These are phyloP conservation scores for Gaeumannomyces tritici DNA, from an alignment of 2,329 filamentous ascomycete genomes.

Conservation along the genomic window DNA sequence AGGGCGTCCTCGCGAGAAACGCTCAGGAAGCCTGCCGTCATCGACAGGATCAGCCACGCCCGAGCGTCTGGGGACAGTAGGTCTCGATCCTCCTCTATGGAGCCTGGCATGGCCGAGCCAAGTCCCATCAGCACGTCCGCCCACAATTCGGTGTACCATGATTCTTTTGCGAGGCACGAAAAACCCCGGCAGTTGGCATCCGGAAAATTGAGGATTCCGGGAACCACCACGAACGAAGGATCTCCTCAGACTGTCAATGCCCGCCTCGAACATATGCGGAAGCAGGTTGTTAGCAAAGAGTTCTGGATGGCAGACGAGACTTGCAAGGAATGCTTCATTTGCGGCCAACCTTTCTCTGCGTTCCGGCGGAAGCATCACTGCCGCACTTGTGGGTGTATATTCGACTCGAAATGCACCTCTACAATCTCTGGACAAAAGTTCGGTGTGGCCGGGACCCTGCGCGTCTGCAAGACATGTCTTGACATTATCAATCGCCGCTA, in stretches of 20 bases:
- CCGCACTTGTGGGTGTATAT: slow-evolving; percentile 93
- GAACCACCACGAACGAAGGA: slow-evolving; percentile 46
- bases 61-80: slow-evolving; percentile 29
- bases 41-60: slow-evolving; percentile 43
- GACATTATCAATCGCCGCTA: slow-evolving; percentile 83
- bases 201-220: slow-evolving; percentile 41
- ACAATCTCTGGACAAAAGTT: slow-evolving; percentile 84
- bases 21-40: slow-evolving; percentile 37
- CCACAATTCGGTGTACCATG: slow-evolving; percentile 47
- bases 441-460: slow-evolving; percentile 71
- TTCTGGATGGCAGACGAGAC: slow-evolving; percentile 99
- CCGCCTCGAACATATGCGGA: slow-evolving; percentile 62
- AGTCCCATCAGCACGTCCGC: slow-evolving; percentile 49
- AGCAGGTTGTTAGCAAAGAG: slow-evolving; percentile 84
- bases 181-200: slow-evolving; percentile 33
- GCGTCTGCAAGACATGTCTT: slow-evolving; percentile 90
- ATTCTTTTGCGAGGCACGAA: slow-evolving; percentile 41
- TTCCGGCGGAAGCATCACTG: slow-evolving; percentile 97
- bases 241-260: slow-evolving; percentile 50
- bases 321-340: slow-evolving; percentile 93
- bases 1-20: slow-evolving; percentile 22
- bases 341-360: slow-evolving; percentile 80
- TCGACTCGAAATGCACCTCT: slow-evolving; percentile 90
- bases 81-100: slow-evolving; percentile 50
- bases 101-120: slow-evolving; percentile 45